Conservation (phyloP, 208 protist species). For the Crithidia acanthocephali region DNA sequence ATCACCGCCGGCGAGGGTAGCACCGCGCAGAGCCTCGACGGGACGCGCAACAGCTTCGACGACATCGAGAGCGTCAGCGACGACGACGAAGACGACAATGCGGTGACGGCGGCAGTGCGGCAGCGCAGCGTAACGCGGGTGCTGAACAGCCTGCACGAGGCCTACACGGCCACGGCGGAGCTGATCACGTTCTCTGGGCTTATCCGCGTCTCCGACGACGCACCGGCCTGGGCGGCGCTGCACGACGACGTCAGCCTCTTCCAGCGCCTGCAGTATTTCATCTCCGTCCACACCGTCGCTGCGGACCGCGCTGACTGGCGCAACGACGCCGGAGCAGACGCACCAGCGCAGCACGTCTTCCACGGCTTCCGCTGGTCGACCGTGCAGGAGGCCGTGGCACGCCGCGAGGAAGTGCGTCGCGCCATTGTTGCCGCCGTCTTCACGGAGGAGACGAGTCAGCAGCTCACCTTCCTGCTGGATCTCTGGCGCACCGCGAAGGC, state of each 20-base stretch:
- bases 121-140: slow-evolving; percentile 65
- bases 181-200: slow-evolving; percentile 61
- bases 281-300: slow-evolving; percentile 25
- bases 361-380: slow-evolving; percentile 47
- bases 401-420: slow-evolving; percentile 48
- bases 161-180: slow-evolving; percentile 61
- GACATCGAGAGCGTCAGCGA: slow-evolving; percentile 27
- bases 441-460: slow-evolving; percentile 39
- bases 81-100: slow-evolving; percentile 20
- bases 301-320: neutral
- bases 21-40: slow-evolving; percentile 2
- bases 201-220: slow-evolving; percentile 43
- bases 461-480: slow-evolving; percentile 52
- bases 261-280: slow-evolving; percentile 61
- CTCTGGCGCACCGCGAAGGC: slow-evolving; percentile 66
- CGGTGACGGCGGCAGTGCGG: slow-evolving; percentile 31
- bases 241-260: slow-evolving; percentile 48
- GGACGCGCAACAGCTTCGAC: slow-evolving; percentile 16
- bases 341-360: slow-evolving; percentile 21
- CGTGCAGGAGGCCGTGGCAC: slow-evolving; percentile 46
- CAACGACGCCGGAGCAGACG: neutral
- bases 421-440: slow-evolving; percentile 59
- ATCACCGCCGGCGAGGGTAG: neutral
- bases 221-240: slow-evolving; percentile 42
- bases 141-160: slow-evolving; percentile 52